phyloP scores from a whole-genome alignment of 1,139 yeast genomes.

The Yamadazyma taylorii region DNA sequence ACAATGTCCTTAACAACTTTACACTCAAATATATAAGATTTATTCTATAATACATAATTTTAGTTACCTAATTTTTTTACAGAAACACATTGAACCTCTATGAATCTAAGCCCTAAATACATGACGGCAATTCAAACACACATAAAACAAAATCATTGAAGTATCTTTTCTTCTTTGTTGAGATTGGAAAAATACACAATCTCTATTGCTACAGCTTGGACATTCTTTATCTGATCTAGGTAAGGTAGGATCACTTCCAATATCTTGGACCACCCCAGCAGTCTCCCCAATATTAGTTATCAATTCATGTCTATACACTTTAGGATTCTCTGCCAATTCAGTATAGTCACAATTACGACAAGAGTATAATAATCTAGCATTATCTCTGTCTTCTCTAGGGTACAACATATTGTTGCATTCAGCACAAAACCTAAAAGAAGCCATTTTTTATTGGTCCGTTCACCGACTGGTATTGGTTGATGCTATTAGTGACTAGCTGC shows the following conservation, averaged over 20 bases:
- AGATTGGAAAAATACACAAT: slow-evolving; percentile 94
- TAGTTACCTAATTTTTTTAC: background rate
- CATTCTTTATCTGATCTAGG: slow-evolving; percentile 94
- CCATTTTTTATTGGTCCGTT: no score
- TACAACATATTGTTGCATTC: slow-evolving; percentile 98
- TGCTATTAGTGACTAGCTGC: no score
- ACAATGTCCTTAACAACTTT: no score
- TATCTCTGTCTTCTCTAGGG: slow-evolving; percentile 91
- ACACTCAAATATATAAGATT: slow-evolving; percentile 3
- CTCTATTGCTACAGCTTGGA: slow-evolving; percentile 82
- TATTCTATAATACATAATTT: slow-evolving; percentile 6
- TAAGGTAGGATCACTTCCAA: slow-evolving; percentile 93
- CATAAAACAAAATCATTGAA: slow-evolving; percentile 92
- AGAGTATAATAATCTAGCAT: slow-evolving; percentile 74
- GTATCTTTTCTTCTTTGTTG: slow-evolving; percentile 96
- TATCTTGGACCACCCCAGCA: slow-evolving; percentile 96
- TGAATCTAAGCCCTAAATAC: slow-evolving; percentile 52
- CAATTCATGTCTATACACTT: slow-evolving; percentile 91
- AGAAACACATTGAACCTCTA: no score
- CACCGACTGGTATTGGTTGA: no score
- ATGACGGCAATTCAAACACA: slow-evolving; percentile 82
- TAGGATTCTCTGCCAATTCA: slow-evolving; percentile 85
- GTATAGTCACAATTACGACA: slow-evolving; percentile 96
- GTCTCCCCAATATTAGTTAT: slow-evolving; percentile 90
- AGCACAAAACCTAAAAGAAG: slow-evolving; percentile 89